Evolutionary conservation across 108 stramenopile genomes (phyloP).

Genomic region (Cyclotella atomus): DNA sequence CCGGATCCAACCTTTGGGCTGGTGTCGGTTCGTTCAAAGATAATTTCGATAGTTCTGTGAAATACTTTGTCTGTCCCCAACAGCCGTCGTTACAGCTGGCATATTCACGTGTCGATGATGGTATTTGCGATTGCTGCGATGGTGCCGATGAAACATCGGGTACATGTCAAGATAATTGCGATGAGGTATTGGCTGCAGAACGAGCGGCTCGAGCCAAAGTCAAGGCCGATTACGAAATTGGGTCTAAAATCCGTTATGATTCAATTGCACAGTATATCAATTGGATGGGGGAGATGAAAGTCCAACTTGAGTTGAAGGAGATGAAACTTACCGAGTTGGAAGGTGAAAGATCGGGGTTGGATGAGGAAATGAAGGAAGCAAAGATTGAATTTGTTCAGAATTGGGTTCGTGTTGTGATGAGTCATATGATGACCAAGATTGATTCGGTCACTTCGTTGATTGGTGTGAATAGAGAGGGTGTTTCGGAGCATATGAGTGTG

Average conservation of each 20-base stretch:
- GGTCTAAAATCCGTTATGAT: constrained; percentile 46
- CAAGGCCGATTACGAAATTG: constrained; percentile 39
- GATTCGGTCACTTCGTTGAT: not conserved
- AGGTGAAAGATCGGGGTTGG: not conserved
- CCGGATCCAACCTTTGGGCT: too few relatives aligned
- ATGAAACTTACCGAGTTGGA: constrained; percentile 1
- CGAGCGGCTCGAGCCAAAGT: constrained; percentile 35
- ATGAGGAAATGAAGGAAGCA: constrained; percentile 9
- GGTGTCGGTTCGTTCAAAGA: too few relatives aligned
- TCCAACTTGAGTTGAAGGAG: constrained; percentile 21
- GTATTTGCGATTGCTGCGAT: too few relatives aligned
- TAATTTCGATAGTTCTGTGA: too few relatives aligned
- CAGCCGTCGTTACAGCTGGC: too few relatives aligned
- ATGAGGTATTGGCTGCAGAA: constrained; percentile 60
- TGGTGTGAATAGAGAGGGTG: not conserved
- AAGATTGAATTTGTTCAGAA: not conserved
- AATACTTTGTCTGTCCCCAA: too few relatives aligned
- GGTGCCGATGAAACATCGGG: too few relatives aligned
- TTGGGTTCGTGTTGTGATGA: not conserved
- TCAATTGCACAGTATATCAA: constrained; percentile 49
- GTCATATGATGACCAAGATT: constrained; percentile 6
- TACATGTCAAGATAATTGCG: constrained; percentile 72
- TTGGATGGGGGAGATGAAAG: constrained; percentile 18
- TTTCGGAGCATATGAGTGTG: not conserved
- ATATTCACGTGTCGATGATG: too few relatives aligned